phyloP scores from a whole-genome alignment of 2,329 filamentous ascomycete species.

The Colletotrichum simmondsii region DNA sequence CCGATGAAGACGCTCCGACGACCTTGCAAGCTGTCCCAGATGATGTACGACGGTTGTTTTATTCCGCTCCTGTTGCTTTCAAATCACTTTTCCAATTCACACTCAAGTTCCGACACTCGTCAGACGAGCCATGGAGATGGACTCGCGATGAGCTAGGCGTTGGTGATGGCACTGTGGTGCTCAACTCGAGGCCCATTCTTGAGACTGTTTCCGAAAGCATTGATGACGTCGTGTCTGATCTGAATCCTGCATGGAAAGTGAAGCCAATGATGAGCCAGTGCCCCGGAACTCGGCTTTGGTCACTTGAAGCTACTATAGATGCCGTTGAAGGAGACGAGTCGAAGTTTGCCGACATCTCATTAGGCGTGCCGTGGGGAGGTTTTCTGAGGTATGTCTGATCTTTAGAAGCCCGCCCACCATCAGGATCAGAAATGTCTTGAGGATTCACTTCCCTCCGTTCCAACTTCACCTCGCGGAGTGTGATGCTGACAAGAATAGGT shows the following conservation, averaged over 20 bases:
- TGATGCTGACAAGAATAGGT: conserved; percentile 57
- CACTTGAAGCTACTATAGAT: conserved; percentile 67
- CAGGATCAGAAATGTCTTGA: not conserved
- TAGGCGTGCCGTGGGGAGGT: conserved; percentile 72
- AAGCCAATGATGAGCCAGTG: conserved; percentile 71
- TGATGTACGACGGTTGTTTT: conserved; percentile 27
- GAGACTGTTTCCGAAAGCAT: conserved; percentile 53
- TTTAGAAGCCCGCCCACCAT: not conserved
- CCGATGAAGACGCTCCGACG: conserved; percentile 51
- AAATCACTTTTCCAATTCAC: conserved; percentile 71
- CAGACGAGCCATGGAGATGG: conserved; percentile 74
- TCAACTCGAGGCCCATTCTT: conserved; percentile 48
- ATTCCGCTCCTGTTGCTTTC: conserved; percentile 51
- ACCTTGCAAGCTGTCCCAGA: conserved; percentile 55
- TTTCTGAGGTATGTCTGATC: conserved; percentile 59
- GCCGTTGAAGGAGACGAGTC: conserved; percentile 69
- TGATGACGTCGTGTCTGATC: conserved; percentile 64
- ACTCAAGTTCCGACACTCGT: conserved; percentile 71
- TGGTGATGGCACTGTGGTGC: conserved; percentile 71
- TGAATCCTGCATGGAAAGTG: conserved; percentile 67
- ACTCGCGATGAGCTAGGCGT: conserved; percentile 71
- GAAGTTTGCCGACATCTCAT: conserved; percentile 61
- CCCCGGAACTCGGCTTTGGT: conserved; percentile 77
- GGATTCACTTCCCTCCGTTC: not conserved
- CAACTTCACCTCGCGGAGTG: not conserved